Evolutionary conservation across 1,139 yeast species (phyloP).

Genomic region (Meyerozyma smithsonii): DNA sequence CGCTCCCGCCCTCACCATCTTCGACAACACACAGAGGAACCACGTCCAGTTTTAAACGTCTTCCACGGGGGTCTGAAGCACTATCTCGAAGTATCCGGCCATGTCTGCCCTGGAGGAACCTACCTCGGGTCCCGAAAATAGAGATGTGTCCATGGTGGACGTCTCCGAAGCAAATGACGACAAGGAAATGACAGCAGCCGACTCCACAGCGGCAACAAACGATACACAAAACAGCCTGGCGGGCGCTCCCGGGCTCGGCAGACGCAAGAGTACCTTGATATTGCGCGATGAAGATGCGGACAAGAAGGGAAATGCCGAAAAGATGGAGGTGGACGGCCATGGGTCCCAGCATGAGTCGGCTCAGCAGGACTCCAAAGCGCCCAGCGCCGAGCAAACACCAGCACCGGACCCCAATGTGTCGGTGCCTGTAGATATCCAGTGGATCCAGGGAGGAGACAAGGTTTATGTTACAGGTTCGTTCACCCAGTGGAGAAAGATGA

Average conservation of each 20-base stretch:
- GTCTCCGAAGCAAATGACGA: slow-evolving; percentile 25
- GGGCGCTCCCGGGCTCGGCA: slow-evolving; percentile 17
- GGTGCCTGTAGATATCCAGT: slow-evolving; percentile 75
- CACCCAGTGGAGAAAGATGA: slow-evolving; percentile 50
- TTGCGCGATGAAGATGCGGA: slow-evolving; percentile 30
- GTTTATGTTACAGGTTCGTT: slow-evolving; percentile 56
- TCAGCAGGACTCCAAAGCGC: slow-evolving; percentile 6
- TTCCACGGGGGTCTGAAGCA: not conserved
- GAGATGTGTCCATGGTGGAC: slow-evolving; percentile 42
- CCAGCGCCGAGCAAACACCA: slow-evolving; percentile 11
- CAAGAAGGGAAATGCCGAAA: slow-evolving; percentile 10
- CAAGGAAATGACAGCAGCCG: slow-evolving; percentile 10
- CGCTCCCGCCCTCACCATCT: not conserved
- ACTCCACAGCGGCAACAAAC: slow-evolving; percentile 3
- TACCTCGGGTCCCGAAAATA: slow-evolving; percentile 11
- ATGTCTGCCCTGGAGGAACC: not conserved
- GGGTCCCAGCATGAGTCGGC: slow-evolving; percentile 6
- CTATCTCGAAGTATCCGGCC: not conserved
- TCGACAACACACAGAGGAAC: not conserved
- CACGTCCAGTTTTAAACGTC: not conserved
- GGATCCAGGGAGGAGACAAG: slow-evolving; percentile 93
- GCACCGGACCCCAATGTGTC: slow-evolving; percentile 30
- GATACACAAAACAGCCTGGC: not conserved
- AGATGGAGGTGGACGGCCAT: slow-evolving; percentile 20
- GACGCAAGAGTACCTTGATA: slow-evolving; percentile 39